Evolutionary conservation across 352 stramenopile species (phyloP), one percentile per base, ranked within the genome.

Genomic region (Thraustochytrium striatum): DNA sequence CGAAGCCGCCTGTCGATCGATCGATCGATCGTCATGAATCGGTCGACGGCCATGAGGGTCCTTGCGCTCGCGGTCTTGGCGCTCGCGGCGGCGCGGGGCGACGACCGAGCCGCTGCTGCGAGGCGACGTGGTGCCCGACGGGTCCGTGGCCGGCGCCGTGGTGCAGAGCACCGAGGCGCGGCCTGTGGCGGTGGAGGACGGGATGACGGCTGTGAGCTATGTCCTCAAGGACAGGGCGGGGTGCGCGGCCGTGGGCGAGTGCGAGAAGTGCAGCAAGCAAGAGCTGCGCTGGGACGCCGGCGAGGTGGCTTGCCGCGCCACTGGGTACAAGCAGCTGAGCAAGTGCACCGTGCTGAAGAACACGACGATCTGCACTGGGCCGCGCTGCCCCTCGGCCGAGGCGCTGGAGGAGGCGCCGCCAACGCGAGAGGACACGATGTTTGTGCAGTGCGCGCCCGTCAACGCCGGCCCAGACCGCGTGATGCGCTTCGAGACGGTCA

Each of bases 401-500:
- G 21, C 3, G 2, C 16, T 25, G 52, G 19, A 25, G 33, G 25
- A 19, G 32, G 39, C 21, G 58, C 9, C 32, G 35, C 8, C 58
- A 30, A 47, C 21, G 35, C n/a, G 21, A 1, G n/a, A 72, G 65
- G 65, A 61, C 19, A 75, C 43, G 21, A 32, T 61, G 8, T 58
- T 47, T 30, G 58, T 62, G 16, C 30, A 25, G 25, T 75, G 65
- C 52, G 44, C 52, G 50, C 65, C 65, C 13, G 13, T 32, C 3
- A 43, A 7, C 16, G 11, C 41, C 32, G 47, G 9, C 35, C 16
- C 43, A 32, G 41, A 70, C 35, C 30, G 52, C 11, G 65, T 75
- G 9, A 75, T 75, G 65, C 68, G 52, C 35, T 75, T 75, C 68
- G 65, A 75, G 65, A 32, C 50, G 43, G 28, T 72, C 25, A 75